Evolutionary conservation across 1,284 basidiomycete genomes (phyloP), one percentile per base, ranked within the genome.

Genomic region (Mycosarcoma mackinlayi): DNA sequence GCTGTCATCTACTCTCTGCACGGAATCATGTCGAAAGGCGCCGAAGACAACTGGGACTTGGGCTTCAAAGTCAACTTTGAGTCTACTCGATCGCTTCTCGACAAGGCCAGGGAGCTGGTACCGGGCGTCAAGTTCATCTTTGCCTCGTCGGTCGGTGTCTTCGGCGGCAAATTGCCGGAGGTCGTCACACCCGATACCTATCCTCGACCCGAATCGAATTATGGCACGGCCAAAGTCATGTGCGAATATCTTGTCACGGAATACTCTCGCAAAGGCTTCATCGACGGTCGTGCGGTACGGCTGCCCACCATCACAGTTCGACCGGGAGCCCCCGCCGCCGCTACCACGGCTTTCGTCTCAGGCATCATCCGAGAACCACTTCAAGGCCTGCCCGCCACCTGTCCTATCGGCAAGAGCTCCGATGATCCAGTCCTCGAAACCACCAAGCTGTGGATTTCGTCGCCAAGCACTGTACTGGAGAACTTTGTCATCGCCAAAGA

Each of bases 11-110:
- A 72, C 58, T 66, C 66, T 8, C 44, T 75, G 39, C 73, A 75
- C 47, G 73, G 73, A 0, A 75, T 75, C 61, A 75, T 75, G 73
- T 65, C 58, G 19, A 61, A 68, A 41, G 73, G 73, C 13, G 40
- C 54, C 21, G 73, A 72, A 27, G 70, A 63, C 23, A 51, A 68
- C 44, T 73, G 65, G 65, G 70, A 75, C 14, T 33, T 69, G 13
- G 73, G 73, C 3, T 61, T 75, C 40, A 34, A 30, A 4, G 58
- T 75, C 52, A 75, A 75, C 46, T 58, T 75, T 23, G 73, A 73
- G 45, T 69, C 65, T 7, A 73, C 70, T 0, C 48, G 58, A 16
- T 28, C 57, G 5, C 48, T 75, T 8, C 54, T 75, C 19, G 66
- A 75, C 16, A 52, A 54, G 11, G 70, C 73, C 4, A 50, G 23